phyloP scores from a whole-genome alignment of 2,329 filamentous ascomycete species.

The Nannizzia gypsea region DNA sequence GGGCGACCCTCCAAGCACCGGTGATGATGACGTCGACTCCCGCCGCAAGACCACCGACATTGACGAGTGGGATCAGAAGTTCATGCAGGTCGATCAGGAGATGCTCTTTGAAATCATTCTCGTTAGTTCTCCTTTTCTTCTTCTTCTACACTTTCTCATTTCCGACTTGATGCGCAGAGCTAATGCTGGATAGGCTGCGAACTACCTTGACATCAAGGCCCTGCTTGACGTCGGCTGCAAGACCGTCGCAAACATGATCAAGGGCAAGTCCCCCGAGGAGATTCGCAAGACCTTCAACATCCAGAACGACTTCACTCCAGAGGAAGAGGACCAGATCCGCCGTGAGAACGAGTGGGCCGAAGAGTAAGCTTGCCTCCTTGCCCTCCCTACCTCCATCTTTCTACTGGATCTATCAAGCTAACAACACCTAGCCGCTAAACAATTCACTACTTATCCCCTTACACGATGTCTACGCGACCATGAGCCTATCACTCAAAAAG shows the following conservation, averaged over 20 bases:
- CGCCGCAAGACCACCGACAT: constrained; percentile 99
- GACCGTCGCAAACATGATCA: constrained; percentile 99
- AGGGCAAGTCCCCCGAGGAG: constrained; percentile 98
- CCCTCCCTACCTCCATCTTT: not conserved
- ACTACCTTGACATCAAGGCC: constrained; percentile 98
- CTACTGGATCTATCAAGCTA: not conserved
- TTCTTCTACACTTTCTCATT: too few relatives aligned
- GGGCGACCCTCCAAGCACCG: constrained; percentile 66
- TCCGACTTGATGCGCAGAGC: not conserved
- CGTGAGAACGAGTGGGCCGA: constrained; percentile 87
- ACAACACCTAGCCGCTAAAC: constrained; percentile 1
- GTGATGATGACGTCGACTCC: constrained; percentile 83
- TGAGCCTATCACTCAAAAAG: not conserved
- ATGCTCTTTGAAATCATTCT: constrained; percentile 99
- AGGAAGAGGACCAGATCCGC: constrained; percentile 96
- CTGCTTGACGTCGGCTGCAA: constrained; percentile 97
- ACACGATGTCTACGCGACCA: not conserved
- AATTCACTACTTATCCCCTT: not conserved
- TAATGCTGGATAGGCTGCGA: constrained; percentile 56
- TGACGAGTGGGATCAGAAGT: constrained; percentile 99
- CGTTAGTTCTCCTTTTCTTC: constrained; percentile 35
- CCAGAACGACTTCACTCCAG: constrained; percentile 96
- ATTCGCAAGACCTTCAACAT: constrained; percentile 99
- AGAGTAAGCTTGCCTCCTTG: constrained; percentile 42
- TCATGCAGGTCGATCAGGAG: constrained; percentile 99